A percentile compares a stretch with the other conserved stretches of the same genome.
phyloP scores from a whole-genome alignment of 2,329 filamentous ascomycete genomes.

The Aspergillus ochraceoroseus region DNA sequence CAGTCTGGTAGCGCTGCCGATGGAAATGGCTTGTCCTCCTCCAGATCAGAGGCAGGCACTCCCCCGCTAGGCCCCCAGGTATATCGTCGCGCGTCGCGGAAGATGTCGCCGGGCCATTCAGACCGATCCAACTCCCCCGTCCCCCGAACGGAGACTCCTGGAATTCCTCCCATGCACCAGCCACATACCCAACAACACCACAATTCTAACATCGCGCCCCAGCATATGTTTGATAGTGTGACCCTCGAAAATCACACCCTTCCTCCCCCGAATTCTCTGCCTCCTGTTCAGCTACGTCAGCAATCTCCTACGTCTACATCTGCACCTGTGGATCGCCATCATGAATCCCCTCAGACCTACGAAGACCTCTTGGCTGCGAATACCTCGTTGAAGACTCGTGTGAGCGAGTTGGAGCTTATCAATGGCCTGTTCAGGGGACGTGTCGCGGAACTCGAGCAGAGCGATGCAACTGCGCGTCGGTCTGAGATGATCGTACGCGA shows the following conservation, averaged over 20 bases:
- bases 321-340: slow-evolving; percentile 56
- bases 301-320: slow-evolving; percentile 58
- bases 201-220: slow-evolving; percentile 62
- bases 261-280: slow-evolving; percentile 50
- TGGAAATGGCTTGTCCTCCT: slow-evolving; percentile 55
- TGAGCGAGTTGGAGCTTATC: slow-evolving; percentile 92
- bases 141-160: slow-evolving; percentile 73
- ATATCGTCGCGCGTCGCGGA: slow-evolving; percentile 64
- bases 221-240: slow-evolving; percentile 73
- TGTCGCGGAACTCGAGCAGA: slow-evolving; percentile 70
- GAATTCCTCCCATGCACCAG: slow-evolving; percentile 46
- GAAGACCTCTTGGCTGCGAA: slow-evolving; percentile 76
- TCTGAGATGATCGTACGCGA: slow-evolving; percentile 53
- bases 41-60: slow-evolving; percentile 53
- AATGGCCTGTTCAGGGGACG: slow-evolving; percentile 74
- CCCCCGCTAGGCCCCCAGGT: slow-evolving; percentile 54
- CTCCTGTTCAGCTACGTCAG: slow-evolving; percentile 50
- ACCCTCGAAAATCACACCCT: slow-evolving; percentile 64
- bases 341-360: slow-evolving; percentile 69
- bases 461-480: slow-evolving; percentile 63
- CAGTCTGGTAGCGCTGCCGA: slow-evolving; percentile 46
- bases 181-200: slow-evolving; percentile 58
- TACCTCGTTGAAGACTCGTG: slow-evolving; percentile 84
- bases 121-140: slow-evolving; percentile 74
- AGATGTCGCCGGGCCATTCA: slow-evolving; percentile 64